Percentiles rank a stretch among this genome's conserved stretches.
These are phyloP conservation scores for Helotiales sp. DNA, from an alignment of 2,329 filamentous ascomycete species.

Conservation along the genomic window DNA sequence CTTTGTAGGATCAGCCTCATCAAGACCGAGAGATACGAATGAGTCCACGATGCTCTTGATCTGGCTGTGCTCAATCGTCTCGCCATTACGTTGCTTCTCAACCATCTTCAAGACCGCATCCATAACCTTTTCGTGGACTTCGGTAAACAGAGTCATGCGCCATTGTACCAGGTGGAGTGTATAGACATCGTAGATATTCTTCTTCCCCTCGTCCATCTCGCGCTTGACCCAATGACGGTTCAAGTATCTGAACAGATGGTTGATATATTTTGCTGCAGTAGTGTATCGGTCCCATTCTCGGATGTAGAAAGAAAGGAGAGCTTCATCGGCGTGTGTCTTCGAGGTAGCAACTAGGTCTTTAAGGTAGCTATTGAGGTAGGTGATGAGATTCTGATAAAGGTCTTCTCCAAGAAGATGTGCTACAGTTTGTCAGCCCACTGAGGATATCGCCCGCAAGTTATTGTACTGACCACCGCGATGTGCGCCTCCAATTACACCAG, in stretches of 20 bases:
- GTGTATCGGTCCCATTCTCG: slow-evolving; percentile 96
- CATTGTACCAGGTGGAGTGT: slow-evolving; percentile 94
- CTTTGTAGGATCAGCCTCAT: slow-evolving; percentile 90
- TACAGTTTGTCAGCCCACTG: slow-evolving; percentile 40
- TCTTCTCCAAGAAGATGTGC: slow-evolving; percentile 95
- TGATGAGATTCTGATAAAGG: slow-evolving; percentile 86
- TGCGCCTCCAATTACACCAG: slow-evolving; percentile 46
- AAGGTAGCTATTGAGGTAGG: slow-evolving; percentile 80
- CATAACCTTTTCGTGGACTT: slow-evolving; percentile 89
- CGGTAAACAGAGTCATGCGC: slow-evolving; percentile 86
- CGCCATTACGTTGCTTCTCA: slow-evolving; percentile 94
- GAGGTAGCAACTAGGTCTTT: slow-evolving; percentile 68
- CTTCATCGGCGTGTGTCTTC: slow-evolving; percentile 82
- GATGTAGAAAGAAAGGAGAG: slow-evolving; percentile 89
- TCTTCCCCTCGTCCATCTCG: slow-evolving; percentile 98
- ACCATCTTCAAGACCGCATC: slow-evolving; percentile 90
- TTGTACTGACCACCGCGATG: slow-evolving; percentile 67
- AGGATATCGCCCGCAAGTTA: not conserved
- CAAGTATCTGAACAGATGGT: slow-evolving; percentile 93
- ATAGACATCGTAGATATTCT: slow-evolving; percentile 97
- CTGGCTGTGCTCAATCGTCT: slow-evolving; percentile 95
- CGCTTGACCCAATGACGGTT: slow-evolving; percentile 99
- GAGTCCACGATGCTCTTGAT: slow-evolving; percentile 98
- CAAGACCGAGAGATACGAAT: slow-evolving; percentile 90
- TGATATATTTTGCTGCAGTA: slow-evolving; percentile 93